Base-by-base conservation (phyloP, 305 asterid species). In the Nicotiana rustica region DNA sequence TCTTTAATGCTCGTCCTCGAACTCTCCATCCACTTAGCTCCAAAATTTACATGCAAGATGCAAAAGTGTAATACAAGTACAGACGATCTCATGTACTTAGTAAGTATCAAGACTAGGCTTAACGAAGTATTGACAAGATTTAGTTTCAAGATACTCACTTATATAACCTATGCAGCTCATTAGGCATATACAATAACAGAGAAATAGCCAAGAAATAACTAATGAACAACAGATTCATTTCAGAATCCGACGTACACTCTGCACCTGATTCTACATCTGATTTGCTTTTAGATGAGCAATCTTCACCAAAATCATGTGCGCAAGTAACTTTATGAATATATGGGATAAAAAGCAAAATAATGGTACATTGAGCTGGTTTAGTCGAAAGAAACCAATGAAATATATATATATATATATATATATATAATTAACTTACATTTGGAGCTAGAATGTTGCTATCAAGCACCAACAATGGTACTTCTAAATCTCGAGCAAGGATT, bases 381-480 rank as follows among this genome's bases (percentile, higher is more conserved):
- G 82, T 25, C 18, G 33, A 55, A 75, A 75, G 83, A 59, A 29
- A 18, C 47, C 78, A 67, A 18, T 25, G 29, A 25, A 0, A 25
- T 25, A 29, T 12, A 52, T 36, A 25, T 25, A 25, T 25, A 25
- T 25, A 25, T 25, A 25, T 25, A 25, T 25, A 25, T 25, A 25
- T 25, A 25, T 25, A 25, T 25, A 25, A 15, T 25, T 55, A 83
- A 88, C 96, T 91, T 91, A 96, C 99, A 88, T 92, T 90, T 84
- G 98, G 96, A 86, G 98, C 97, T 82, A 96, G 89, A 88, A 92
- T 90, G 81, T 91, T 90, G 92, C 95, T 92, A 88, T 96, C 97
- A 77, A 96, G 97, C 86, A 93, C 90, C 92, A 96, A 84, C 79
- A 96, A 61, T 71, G 98, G 99, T 84, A 96, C 98, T 87, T 90